Evolutionary conservation across 495 filamentous ascomycete species (phyloP).

Genomic region (Astrothelium macrocarpum): DNA sequence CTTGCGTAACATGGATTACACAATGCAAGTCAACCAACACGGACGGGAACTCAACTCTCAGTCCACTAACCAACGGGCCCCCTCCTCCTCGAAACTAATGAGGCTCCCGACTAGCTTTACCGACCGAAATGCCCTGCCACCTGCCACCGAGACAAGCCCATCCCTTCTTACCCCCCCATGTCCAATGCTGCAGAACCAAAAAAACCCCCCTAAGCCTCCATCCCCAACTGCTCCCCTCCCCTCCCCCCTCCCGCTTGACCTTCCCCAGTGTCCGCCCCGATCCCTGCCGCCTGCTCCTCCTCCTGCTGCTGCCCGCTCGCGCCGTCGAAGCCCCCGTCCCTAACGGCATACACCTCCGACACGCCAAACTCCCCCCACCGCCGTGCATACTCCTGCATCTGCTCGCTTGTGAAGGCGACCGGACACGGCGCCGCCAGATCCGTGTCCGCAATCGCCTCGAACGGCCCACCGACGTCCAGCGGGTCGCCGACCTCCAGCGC

Average conservation of each 20-base stretch:
- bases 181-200: too few species aligned
- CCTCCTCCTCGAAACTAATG: too few species aligned
- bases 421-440: neutral
- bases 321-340: neutral
- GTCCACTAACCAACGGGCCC: too few species aligned
- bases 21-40: too few species aligned
- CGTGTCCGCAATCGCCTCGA: conserved; percentile 1
- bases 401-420: neutral
- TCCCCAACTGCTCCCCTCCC: neutral
- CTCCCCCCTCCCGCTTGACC: neutral
- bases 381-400: conserved; percentile 5
- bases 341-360: neutral
- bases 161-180: too few species aligned
- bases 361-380: neutral
- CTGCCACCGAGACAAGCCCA: too few species aligned
- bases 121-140: too few species aligned
- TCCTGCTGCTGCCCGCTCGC: neutral
- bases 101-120: too few species aligned
- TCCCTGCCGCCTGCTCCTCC: neutral
- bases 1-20: too few species aligned
- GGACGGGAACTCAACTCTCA: too few species aligned
- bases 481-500: neutral
- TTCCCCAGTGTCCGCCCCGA: neutral
- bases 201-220: too few species aligned
- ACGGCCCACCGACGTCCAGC: neutral